Conservation (phyloP, 2,329 filamentous ascomycete species). For the Paramyrothecium sp. region DNA sequence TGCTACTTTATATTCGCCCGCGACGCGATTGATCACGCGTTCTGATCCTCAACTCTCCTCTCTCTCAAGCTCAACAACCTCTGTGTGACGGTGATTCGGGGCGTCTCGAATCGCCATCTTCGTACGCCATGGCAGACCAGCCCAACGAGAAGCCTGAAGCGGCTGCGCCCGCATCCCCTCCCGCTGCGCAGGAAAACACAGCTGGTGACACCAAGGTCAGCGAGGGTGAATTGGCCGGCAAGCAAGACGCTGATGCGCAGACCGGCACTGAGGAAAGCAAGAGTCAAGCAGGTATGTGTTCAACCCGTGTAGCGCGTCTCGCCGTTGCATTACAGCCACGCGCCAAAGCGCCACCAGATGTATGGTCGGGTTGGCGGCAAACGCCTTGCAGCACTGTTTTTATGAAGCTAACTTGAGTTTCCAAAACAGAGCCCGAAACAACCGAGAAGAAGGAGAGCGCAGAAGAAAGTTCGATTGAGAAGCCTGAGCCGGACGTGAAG, state of each 20-base stretch:
- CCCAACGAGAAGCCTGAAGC: conserved; percentile 32
- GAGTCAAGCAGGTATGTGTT: conserved; percentile 27
- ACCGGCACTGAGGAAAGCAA: conserved; percentile 25
- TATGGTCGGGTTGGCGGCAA: not conserved
- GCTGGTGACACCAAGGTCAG: conserved; percentile 17
- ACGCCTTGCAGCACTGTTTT: not conserved
- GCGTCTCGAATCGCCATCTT: conserved; percentile 16
- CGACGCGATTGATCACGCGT: conserved; percentile 18
- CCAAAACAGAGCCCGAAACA: conserved; percentile 21
- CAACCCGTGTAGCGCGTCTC: not conserved
- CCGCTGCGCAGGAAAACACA: conserved; percentile 24
- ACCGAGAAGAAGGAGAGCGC: conserved; percentile 25
- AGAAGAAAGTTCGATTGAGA: conserved; percentile 25
- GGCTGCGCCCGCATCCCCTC: conserved; percentile 26
- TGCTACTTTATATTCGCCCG: conserved; percentile 22
- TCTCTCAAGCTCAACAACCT: conserved; percentile 1
- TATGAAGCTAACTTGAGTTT: not conserved
- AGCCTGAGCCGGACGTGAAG: conserved; percentile 21
- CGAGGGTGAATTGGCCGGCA: conserved; percentile 16
- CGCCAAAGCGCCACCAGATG: not conserved
- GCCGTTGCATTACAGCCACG: not conserved
- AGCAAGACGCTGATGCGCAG: conserved; percentile 18
- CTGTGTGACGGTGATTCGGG: conserved; percentile 4
- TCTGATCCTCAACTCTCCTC: conserved; percentile 3
- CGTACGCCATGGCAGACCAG: conserved; percentile 36